phyloP scores from a whole-genome alignment of 306 rosid species.

The Coriaria nepalensis region DNA sequence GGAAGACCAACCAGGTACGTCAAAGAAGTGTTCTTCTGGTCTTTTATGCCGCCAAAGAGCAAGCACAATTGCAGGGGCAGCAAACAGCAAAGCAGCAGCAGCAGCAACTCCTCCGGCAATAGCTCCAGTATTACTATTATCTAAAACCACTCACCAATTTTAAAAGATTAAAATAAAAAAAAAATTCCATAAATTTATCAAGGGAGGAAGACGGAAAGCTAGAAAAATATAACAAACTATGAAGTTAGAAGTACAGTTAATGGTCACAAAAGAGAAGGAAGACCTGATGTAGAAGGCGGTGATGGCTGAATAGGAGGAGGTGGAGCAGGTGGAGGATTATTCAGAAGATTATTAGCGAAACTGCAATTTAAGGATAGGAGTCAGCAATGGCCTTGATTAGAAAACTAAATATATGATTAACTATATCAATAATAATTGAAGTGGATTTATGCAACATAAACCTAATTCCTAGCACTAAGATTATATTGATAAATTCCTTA shows the following conservation, averaged over 20 bases:
- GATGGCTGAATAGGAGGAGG: conserved; percentile 25
- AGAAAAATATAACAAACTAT: too few species aligned
- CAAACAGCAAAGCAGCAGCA: conserved; percentile 73
- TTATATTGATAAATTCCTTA: too few species aligned
- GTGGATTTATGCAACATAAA: too few species aligned
- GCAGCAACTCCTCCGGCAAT: conserved; percentile 95
- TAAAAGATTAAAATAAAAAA: background rate
- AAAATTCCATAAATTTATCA: too few species aligned
- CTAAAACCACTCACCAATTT: conserved; percentile 22
- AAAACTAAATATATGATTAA: too few species aligned
- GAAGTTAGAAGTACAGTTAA: too few species aligned
- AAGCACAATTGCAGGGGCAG: conserved; percentile 83
- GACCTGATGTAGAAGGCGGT: conserved; percentile 33
- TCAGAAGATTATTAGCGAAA: conserved; percentile 37
- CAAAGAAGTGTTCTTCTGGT: conserved; percentile 67
- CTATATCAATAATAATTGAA: too few species aligned
- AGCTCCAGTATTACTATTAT: conserved; percentile 43
- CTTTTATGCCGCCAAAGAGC: conserved; percentile 55
- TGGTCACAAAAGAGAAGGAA: too few species aligned
- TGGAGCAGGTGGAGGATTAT: conserved; percentile 12
- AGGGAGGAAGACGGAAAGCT: too few species aligned
- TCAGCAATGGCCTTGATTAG: conserved; percentile 3
- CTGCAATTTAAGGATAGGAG: conserved; percentile 33
- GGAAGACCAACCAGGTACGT: conserved; percentile 72
- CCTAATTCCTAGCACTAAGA: too few species aligned